Evolutionary conservation across 2,329 filamentous ascomycete species (phyloP).

Genomic region (Stemphylium beticola): DNA sequence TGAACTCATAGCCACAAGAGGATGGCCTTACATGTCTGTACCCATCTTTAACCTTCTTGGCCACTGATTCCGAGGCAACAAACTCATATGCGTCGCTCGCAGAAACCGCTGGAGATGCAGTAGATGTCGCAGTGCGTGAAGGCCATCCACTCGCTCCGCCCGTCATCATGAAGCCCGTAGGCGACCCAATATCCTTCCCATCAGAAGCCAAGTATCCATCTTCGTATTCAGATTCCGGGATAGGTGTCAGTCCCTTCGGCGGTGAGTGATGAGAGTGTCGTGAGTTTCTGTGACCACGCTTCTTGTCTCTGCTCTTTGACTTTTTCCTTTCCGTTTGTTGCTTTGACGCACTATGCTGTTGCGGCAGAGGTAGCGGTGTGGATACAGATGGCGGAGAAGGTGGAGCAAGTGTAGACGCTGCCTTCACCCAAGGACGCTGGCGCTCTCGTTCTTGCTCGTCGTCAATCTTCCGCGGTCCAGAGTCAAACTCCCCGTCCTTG

Average conservation of each 20-base stretch:
- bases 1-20: neutral
- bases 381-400: neutral
- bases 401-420: conserved; percentile 1
- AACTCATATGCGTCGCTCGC: neutral
- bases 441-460: neutral
- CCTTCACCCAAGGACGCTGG: conserved; percentile 16
- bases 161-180: conserved; percentile 32
- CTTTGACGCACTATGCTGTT: neutral
- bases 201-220: neutral
- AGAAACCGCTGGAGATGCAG: neutral
- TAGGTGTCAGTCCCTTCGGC: conserved; percentile 10
- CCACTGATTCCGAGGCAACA: neutral
- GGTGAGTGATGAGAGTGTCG: neutral
- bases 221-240: conserved; percentile 21
- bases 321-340: neutral
- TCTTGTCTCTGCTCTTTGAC: neutral
- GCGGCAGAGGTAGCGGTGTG: neutral
- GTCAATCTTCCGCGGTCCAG: conserved; percentile 14
- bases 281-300: neutral
- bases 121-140: conserved; percentile 3
- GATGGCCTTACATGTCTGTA: conserved; percentile 1
- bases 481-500: conserved; percentile 34
- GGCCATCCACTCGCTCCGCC: conserved; percentile 24
- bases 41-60: neutral
- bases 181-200: conserved; percentile 13